Evolutionary conservation across 768 basidiomycete genomes (phyloP).

Genomic region (Trametes cingulata): DNA sequence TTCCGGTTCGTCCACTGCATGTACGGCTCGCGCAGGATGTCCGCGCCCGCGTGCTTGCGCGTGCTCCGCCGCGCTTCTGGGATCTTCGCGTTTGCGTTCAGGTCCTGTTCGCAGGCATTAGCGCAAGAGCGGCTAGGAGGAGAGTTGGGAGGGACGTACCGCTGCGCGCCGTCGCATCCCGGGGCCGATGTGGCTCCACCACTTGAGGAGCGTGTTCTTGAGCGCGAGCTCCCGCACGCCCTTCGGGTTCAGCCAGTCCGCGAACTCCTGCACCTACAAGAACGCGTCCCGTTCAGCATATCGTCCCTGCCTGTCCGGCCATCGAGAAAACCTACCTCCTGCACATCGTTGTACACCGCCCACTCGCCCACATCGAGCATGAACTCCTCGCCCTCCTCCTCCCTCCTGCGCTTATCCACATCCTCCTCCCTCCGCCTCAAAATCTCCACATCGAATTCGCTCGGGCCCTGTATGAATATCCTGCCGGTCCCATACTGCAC

Average conservation of each 20-base stretch:
- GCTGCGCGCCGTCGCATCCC: constrained; percentile 76
- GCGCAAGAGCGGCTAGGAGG: not conserved
- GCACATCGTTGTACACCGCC: constrained; percentile 86
- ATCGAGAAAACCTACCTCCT: constrained; percentile 64
- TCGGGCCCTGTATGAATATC: constrained; percentile 91
- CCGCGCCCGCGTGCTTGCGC: constrained; percentile 56
- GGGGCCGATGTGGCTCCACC: constrained; percentile 80
- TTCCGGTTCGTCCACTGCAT: constrained; percentile 88
- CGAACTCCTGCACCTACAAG: constrained; percentile 80
- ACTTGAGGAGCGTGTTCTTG: constrained; percentile 74
- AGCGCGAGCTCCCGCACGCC: constrained; percentile 86
- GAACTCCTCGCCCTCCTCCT: constrained; percentile 81
- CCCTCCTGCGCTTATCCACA: constrained; percentile 58
- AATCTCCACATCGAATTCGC: constrained; percentile 76
- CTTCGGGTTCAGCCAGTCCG: constrained; percentile 90
- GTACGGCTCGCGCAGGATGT: constrained; percentile 77
- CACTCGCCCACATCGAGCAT: constrained; percentile 78
- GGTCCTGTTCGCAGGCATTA: constrained; percentile 48
- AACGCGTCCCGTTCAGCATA: constrained; percentile 9
- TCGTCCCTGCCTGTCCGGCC: not conserved
- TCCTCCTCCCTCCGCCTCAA: constrained; percentile 57
- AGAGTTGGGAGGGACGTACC: constrained; percentile 45
- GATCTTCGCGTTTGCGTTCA: constrained; percentile 65
- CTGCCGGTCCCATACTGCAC: constrained; percentile 87
- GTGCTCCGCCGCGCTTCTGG: constrained; percentile 82